A percentile compares a stretch with the other conserved stretches of the same genome.
Evolutionary conservation across 306 rosid genomes (phyloP).

Genomic region (Castanea crenata): DNA sequence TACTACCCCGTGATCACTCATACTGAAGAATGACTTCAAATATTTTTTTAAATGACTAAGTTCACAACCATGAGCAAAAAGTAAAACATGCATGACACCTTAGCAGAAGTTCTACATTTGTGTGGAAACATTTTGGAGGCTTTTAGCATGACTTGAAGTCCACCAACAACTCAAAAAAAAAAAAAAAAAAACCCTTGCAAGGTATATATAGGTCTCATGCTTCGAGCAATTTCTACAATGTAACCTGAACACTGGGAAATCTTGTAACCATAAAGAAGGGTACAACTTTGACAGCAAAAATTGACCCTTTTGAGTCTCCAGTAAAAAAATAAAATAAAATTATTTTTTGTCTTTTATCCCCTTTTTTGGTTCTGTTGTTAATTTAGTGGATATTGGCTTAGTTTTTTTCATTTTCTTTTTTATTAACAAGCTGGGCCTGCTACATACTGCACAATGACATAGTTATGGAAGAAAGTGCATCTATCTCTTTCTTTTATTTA

Average conservation of each 20-base stretch:
- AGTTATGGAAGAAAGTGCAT: not conserved
- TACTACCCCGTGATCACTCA: too few relatives aligned
- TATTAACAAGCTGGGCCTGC: not conserved
- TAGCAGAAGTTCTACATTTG: not conserved
- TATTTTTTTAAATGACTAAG: not conserved
- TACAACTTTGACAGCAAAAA: not conserved
- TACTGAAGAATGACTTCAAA: too few relatives aligned
- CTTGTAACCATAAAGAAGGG: too few relatives aligned
- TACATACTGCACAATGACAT: not conserved
- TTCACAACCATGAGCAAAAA: not conserved
- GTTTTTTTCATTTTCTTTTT: too few relatives aligned
- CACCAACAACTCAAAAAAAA: not conserved
- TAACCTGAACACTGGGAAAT: not conserved
- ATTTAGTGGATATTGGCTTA: not conserved
- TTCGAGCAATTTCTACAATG: not conserved
- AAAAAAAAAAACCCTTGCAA: too few relatives aligned
- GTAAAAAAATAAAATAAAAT: not conserved
- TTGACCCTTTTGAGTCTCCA: not conserved
- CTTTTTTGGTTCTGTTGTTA: not conserved
- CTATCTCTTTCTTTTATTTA: too few relatives aligned
- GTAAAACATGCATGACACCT: not conserved
- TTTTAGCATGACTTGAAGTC: not conserved
- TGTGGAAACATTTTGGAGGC: not conserved
- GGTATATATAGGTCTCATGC: not conserved
- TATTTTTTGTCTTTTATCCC: not conserved